phyloP scores from a whole-genome alignment of 1,284 basidiomycete genomes.

The Malassezia equina region DNA sequence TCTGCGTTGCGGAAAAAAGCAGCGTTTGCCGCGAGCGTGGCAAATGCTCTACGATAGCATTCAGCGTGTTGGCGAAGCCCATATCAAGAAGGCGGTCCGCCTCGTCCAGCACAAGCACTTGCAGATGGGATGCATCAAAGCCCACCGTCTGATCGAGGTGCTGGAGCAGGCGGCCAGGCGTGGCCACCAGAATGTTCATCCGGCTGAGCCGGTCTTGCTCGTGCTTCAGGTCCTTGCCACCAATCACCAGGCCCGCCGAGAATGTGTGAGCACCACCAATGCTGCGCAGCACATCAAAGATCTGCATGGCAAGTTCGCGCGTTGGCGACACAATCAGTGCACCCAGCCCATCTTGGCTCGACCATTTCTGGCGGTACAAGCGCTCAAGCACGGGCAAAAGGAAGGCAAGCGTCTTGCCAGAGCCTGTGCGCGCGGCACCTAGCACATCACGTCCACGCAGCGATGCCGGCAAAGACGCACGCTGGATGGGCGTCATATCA shows the following conservation, averaged over 20 bases:
- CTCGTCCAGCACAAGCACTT: conserved; percentile 91
- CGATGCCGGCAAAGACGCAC: conserved; percentile 31
- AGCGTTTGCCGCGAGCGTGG: conserved; percentile 61
- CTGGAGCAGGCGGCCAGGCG: conserved; percentile 84
- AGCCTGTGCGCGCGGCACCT: conserved; percentile 68
- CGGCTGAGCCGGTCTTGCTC: conserved; percentile 66
- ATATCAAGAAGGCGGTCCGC: conserved; percentile 93
- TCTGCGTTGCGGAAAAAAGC: conserved; percentile 93
- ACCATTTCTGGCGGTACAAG: conserved; percentile 66
- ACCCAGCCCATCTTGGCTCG: conserved; percentile 71
- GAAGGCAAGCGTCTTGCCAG: conserved; percentile 74
- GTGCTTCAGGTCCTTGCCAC: conserved; percentile 89
- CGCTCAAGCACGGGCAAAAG: conserved; percentile 67
- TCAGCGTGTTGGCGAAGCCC: conserved; percentile 80
- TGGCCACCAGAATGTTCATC: conserved; percentile 97
- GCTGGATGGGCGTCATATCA: conserved; percentile 44
- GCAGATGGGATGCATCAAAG: conserved; percentile 80
- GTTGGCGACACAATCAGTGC: conserved; percentile 91
- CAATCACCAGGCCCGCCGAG: conserved; percentile 89
- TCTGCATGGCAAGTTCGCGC: conserved; percentile 88
- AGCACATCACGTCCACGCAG: conserved; percentile 52
- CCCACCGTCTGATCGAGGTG: conserved; percentile 97
- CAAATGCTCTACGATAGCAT: conserved; percentile 79
- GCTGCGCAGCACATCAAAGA: conserved; percentile 84
- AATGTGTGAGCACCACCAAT: conserved; percentile 84